phyloP scores from a whole-genome alignment of 225 moss, liverwort and hornwort species.

The Ulota crispa region DNA sequence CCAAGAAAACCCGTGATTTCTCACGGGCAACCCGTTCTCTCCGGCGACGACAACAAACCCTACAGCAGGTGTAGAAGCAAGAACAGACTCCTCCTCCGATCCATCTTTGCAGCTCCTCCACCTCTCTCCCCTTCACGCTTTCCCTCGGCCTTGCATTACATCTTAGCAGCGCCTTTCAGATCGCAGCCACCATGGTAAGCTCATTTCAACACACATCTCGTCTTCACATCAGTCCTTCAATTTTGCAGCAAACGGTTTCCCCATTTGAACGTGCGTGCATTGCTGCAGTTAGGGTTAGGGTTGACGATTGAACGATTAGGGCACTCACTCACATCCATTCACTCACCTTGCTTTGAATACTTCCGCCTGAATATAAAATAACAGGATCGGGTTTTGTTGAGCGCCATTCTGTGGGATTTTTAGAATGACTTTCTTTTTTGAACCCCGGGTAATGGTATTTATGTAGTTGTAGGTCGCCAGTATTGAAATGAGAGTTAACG shows the following conservation, averaged over 20 bases:
- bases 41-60: neutral
- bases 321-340: too few species aligned
- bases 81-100: neutral
- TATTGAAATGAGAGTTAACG: too few species aligned
- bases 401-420: neutral
- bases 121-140: neutral
- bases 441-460: neutral
- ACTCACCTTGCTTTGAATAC: neutral
- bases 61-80: neutral
- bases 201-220: neutral
- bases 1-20: neutral
- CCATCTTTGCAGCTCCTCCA: neutral
- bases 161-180: neutral
- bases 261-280: neutral
- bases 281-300: constrained; percentile 12
- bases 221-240: neutral
- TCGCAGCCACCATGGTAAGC: constrained; percentile 19
- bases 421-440: neutral
- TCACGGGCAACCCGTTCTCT: neutral
- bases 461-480: neutral
- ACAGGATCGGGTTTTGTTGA: neutral
- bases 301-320: neutral
- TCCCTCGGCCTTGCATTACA: neutral
- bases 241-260: neutral
- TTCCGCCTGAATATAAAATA: neutral